These are phyloP conservation scores for Ophiorrhiza pumila DNA, from an alignment of 257 asterid species.

Conservation along the genomic window DNA sequence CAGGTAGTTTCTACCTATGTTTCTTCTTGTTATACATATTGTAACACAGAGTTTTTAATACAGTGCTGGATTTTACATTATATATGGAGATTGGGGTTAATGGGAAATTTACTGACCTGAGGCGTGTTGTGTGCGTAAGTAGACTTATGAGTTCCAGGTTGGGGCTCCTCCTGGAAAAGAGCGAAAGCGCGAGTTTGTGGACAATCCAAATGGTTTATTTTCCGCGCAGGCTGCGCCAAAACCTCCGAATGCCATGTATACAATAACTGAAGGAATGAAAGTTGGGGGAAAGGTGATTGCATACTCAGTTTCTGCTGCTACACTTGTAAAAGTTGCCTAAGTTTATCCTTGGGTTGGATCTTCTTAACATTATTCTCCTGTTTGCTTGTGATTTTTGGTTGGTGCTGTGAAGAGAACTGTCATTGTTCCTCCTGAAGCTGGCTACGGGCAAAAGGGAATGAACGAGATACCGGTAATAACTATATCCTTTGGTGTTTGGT, in stretches of 20 bases:
- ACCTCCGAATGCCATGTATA: constrained; percentile 90
- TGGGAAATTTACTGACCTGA: constrained; percentile 27
- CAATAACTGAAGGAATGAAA: constrained; percentile 87
- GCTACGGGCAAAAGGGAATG: constrained; percentile 85
- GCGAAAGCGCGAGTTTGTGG: constrained; percentile 90
- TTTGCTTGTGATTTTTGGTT: constrained; percentile 8
- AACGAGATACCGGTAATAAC: constrained; percentile 83
- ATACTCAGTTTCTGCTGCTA: not conserved
- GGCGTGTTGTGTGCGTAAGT: constrained; percentile 31
- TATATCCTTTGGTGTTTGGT: constrained; percentile 3
- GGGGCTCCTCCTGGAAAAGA: constrained; percentile 92
- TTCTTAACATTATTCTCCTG: not conserved
- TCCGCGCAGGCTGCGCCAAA: constrained; percentile 98
- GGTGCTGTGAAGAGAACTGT: constrained; percentile 66
- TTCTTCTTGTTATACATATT: not conserved
- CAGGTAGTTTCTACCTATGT: constrained; percentile 50
- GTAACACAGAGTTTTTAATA: not conserved
- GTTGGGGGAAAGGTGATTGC: constrained; percentile 89
- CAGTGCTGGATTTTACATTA: not conserved
- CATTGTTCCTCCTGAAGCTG: constrained; percentile 84
- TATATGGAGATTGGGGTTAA: not conserved
- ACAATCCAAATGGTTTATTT: constrained; percentile 85
- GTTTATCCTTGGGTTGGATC: not conserved
- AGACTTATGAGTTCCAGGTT: constrained; percentile 95
- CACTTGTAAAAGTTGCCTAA: not conserved